Evolutionary conservation across 179 eudicot species (phyloP), one percentile per base, ranked within the genome.

Genomic region (Pouteria campechiana): DNA sequence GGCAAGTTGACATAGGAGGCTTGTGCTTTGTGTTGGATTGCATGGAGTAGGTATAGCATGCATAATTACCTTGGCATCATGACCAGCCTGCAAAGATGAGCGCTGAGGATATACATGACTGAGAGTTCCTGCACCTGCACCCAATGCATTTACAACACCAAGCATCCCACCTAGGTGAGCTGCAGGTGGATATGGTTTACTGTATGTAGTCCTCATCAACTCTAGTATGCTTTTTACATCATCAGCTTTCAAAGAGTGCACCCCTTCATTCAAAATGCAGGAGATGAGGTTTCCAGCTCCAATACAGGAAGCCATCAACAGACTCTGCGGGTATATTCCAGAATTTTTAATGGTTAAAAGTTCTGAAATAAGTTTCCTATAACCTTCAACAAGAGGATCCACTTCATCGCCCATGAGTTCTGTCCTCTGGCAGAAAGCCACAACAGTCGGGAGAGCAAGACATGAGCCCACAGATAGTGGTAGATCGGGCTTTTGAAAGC

Each of bases 121-220:
- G 44, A 59, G 32, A 13, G 48, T 67, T 31, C 93, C 99, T 25
- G 86, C 87, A 57, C 84, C 75, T 54, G 88, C 94, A 45, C 99
- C 99, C 68, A 92, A 58, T 48, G 82, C 72, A 69, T 83, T 92
- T 25, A 87, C 72, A 48, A 80, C 70, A 56, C 96, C 99, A 54
- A 92, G 71, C 82, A 83, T 76, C 9, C 88, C 99, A 75, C 96
- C 94, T 17, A 92, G 66, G 65, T 80, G 85, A 44, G 75, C 52
- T 37, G 78, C 60, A 38, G 76, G 89, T 43, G 83, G 83, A 36
- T 83, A 67, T 31, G 81, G 54, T 59, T 53, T 54, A 13, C 81
- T 54, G 68, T 87, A 92, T 32, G 60, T 50, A 56, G 57, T 61
- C 67, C 66, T 73, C 42, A 66, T 77, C 18, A 76, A 41, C 17